Base-by-base conservation (phyloP, 1,284 basidiomycete species). In the Pseudozyma thailandica region DNA sequence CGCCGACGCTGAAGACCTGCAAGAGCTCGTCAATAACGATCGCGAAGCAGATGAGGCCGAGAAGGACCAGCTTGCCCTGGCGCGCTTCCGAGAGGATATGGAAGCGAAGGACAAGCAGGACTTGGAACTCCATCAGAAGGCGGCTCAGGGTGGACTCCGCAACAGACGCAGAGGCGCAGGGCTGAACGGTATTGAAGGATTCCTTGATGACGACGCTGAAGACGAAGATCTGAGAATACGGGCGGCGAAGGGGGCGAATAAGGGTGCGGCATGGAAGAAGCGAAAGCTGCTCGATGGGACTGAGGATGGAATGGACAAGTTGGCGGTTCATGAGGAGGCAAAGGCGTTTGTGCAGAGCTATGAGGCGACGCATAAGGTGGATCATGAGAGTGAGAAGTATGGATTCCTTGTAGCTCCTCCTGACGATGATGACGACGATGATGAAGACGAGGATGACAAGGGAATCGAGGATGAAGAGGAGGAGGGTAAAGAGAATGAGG, bases 151-250 rank as follows among this genome's bases (percentile, higher is more conserved):
- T 41, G 68, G 57, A 18, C 65, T 72, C 30, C 62, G 78, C 5
- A 76, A 63, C 27, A 61, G 77, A 4, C 65, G 70, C 2, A 41
- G 71, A 6, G 50, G 60, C 1, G 72, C 37, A 1, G 72, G 62
- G 6, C 30, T 59, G 12, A 64, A 60, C 20, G 64, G 56, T 2
- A 55, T 82, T 27, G 80, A 75, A 20, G 74, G 68, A 8, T 58
- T 72, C 31, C 57, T 82, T 20, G 80, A 82, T 51, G 78, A 80
- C 7, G 80, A 82, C 50, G 80, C 72, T 6, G 78, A 80, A 20
- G 78, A 80, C 16, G 80, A 79, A 23, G 64, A 74, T 25, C 51
- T 78, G 23, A 59, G 57, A 31, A 48, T 74, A 12, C 18, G 50
- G 6, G 61, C 73, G 13, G 59, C 53, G n/a, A 46, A 55, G 63